Conservation (phyloP, 768 basidiomycete species). For the Ramaria sp. region DNA sequence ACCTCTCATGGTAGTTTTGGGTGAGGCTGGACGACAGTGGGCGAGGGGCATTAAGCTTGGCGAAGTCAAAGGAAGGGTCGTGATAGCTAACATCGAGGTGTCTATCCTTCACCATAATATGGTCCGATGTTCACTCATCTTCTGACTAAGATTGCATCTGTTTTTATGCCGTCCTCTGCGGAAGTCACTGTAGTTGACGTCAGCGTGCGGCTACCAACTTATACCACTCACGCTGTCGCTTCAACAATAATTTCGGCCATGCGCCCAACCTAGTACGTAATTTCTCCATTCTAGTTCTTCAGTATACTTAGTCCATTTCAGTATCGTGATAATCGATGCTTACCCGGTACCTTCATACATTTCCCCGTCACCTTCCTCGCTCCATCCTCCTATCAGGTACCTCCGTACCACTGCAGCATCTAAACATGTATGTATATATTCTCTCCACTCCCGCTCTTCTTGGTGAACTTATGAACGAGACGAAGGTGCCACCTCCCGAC, state of each 20-base stretch:
- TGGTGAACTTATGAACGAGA: background rate
- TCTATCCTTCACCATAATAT: slow-evolving; percentile 4
- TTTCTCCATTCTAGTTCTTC: background rate
- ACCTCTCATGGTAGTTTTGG: slow-evolving; percentile 35
- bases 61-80: slow-evolving; percentile 37
- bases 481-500: slow-evolving; percentile 19
- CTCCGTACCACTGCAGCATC: slow-evolving; percentile 25
- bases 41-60: slow-evolving; percentile 40
- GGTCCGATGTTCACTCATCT: background rate
- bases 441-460: background rate
- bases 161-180: slow-evolving; percentile 43
- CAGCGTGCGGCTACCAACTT: slow-evolving; percentile 35
- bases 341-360: slow-evolving; percentile 40
- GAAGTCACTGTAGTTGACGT: slow-evolving; percentile 33
- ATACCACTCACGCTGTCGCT: slow-evolving; percentile 40
- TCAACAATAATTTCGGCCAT: slow-evolving; percentile 30
- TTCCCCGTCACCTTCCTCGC: slow-evolving; percentile 22
- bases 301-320: slow-evolving; percentile 14
- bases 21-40: slow-evolving; percentile 39
- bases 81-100: slow-evolving; percentile 38
- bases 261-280: slow-evolving; percentile 35
- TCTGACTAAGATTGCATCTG: slow-evolving; percentile 33
- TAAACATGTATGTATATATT: background rate
- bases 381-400: slow-evolving; percentile 44
- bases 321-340: slow-evolving; percentile 40